Evolutionary conservation across 1,284 basidiomycete species (phyloP).

Genomic region (Cryptococcus sp.): DNA sequence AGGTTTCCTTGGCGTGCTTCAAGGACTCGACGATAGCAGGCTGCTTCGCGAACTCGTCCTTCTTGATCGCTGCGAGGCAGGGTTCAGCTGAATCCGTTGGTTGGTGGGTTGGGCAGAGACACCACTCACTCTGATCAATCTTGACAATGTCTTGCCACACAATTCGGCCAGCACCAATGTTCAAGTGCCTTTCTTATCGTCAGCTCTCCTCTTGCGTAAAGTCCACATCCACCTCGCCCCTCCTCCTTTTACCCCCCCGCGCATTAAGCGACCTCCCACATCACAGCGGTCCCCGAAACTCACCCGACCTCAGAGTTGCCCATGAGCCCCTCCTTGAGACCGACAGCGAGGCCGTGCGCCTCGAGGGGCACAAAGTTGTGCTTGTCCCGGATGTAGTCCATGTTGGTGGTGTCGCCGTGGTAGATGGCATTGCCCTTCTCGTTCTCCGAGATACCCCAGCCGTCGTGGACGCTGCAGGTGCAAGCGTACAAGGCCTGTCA

Average conservation of each 20-base stretch:
- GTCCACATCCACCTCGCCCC: not conserved
- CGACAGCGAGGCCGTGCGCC: slow-evolving; percentile 82
- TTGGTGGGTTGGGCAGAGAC: not conserved
- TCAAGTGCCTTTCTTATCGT: slow-evolving; percentile 64
- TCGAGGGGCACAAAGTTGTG: slow-evolving; percentile 68
- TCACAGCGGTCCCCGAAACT: slow-evolving; percentile 12
- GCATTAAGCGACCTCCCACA: not conserved
- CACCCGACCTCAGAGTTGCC: slow-evolving; percentile 93
- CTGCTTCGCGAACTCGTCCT: slow-evolving; percentile 77
- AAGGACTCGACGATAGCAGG: slow-evolving; percentile 66
- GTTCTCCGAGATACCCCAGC: slow-evolving; percentile 75
- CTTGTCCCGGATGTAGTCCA: slow-evolving; percentile 78
- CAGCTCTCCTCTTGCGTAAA: not conserved
- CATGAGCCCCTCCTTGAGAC: slow-evolving; percentile 86
- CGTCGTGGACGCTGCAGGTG: slow-evolving; percentile 75
- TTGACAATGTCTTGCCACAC: slow-evolving; percentile 94
- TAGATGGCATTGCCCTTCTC: slow-evolving; percentile 82
- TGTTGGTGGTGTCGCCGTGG: slow-evolving; percentile 74
- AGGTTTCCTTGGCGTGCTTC: slow-evolving; percentile 72
- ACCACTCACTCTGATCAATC: slow-evolving; percentile 64
- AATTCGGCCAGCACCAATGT: slow-evolving; percentile 85
- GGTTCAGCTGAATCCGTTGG: not conserved
- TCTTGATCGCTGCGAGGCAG: slow-evolving; percentile 64
- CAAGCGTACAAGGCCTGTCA: not conserved
- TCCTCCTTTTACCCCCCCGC: not conserved